phyloP scores from a whole-genome alignment of 352 stramenopile species.

The Thalassiosira livingstoniorum region DNA sequence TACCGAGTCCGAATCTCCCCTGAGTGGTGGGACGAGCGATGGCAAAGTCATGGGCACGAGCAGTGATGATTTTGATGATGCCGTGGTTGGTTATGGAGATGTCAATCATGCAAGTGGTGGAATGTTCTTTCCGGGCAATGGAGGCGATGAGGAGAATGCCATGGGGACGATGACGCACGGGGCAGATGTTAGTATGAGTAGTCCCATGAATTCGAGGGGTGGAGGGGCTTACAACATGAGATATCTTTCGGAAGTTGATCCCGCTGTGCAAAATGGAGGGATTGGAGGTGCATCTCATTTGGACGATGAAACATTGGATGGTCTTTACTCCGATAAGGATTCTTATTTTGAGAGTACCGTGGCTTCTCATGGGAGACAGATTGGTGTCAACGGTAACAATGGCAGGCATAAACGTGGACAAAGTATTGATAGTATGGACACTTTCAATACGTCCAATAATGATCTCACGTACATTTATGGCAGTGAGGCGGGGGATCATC shows the following conservation, averaged over 20 bases:
- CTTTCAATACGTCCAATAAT: background rate
- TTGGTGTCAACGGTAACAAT: background rate
- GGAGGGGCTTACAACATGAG: constrained; percentile 11
- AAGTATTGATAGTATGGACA: constrained; percentile 2
- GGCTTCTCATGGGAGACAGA: background rate
- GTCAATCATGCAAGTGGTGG: background rate
- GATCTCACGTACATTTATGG: background rate
- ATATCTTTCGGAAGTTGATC: constrained; percentile 17
- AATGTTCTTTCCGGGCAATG: background rate
- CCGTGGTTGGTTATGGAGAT: background rate
- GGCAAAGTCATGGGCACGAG: too few species aligned
- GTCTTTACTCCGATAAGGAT: constrained; percentile 47
- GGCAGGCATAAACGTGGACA: background rate
- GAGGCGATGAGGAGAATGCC: background rate
- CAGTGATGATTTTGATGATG: background rate
- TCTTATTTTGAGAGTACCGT: constrained; percentile 34
- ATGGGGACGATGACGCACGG: background rate
- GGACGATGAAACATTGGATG: constrained; percentile 37
- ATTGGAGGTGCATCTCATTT: background rate
- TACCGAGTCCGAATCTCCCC: background rate
- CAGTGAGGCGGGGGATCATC: background rate
- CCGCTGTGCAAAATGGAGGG: background rate
- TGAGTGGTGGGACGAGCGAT: background rate
- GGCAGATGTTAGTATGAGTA: background rate
- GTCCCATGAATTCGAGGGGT: background rate